Conservation (phyloP, 305 asterid genomes). For the Fraxinus sp. region DNA sequence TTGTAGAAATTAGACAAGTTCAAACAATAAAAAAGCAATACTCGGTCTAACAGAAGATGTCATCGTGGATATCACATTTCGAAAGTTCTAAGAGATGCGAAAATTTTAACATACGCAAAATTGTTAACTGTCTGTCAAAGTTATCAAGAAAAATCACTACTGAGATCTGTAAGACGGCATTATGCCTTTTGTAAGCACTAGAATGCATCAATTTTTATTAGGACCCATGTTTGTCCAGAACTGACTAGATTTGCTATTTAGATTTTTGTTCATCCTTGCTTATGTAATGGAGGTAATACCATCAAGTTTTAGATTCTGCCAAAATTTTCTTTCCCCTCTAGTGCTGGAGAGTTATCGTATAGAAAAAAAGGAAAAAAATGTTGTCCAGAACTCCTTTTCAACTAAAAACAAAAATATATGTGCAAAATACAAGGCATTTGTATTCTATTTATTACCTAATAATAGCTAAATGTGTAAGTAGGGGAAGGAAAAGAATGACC, state of each 20-base stretch:
- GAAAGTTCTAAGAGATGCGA: conserved; percentile 10
- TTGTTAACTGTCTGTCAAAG: neutral
- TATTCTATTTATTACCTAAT: conserved; percentile 10
- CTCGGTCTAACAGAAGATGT: conserved; percentile 13
- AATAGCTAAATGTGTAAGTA: conserved; percentile 9
- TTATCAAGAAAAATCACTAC: neutral
- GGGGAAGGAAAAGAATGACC: conserved; percentile 38
- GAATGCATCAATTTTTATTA: neutral
- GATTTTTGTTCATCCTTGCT: neutral
- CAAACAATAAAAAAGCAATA: conserved; percentile 17
- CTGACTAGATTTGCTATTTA: neutral
- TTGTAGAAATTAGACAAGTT: conserved; percentile 13
- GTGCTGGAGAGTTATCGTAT: neutral
- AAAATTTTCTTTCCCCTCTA: neutral
- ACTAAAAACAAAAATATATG: conserved; percentile 1
- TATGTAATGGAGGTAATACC: neutral
- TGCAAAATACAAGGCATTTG: conserved; percentile 2
- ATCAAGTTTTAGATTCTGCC: neutral
- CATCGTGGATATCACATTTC: conserved; percentile 16
- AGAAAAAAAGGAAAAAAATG: neutral
- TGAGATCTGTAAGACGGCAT: neutral
- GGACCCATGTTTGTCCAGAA: neutral
- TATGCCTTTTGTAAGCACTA: neutral
- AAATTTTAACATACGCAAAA: neutral
- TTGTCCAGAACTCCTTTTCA: conserved; percentile 2